Conservation (phyloP, 2,329 filamentous ascomycete species). For the Stachybotrys echinatus region DNA sequence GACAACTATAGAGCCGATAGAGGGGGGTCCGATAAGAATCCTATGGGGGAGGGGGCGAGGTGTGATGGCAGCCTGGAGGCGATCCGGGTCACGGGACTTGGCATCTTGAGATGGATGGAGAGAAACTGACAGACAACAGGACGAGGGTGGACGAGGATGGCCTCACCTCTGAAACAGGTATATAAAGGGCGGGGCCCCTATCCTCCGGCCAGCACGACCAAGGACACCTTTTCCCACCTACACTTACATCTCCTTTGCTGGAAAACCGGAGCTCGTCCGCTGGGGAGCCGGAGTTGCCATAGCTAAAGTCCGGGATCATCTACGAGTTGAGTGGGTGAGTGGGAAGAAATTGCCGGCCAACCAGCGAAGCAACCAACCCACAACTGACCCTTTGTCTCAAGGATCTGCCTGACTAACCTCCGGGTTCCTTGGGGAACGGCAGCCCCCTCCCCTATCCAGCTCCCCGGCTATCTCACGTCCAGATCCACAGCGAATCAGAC, state of each 20-base stretch:
- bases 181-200: constrained; percentile 6
- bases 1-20: background rate
- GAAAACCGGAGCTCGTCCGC: background rate
- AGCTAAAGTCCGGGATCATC: constrained; percentile 5
- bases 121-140: background rate
- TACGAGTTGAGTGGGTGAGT: constrained; percentile 1
- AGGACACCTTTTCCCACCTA: background rate
- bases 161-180: background rate
- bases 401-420: too few relatives aligned
- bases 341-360: background rate
- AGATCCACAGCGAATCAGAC: too few relatives aligned
- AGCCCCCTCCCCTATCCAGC: too few relatives aligned
- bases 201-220: background rate
- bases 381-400: background rate
- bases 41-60: background rate
- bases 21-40: background rate
- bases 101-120: background rate
- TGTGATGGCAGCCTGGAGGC: background rate
- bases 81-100: background rate
- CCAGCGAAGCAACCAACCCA: background rate
- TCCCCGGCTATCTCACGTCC: too few relatives aligned
- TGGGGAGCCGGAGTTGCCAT: constrained; percentile 5
- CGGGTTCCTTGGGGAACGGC: too few relatives aligned
- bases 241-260: background rate
- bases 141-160: too few relatives aligned